Percentiles rank a stretch among this genome's conserved stretches.
phyloP scores from a whole-genome alignment of 441 rosid genomes.

The Isatis lusitanica region DNA sequence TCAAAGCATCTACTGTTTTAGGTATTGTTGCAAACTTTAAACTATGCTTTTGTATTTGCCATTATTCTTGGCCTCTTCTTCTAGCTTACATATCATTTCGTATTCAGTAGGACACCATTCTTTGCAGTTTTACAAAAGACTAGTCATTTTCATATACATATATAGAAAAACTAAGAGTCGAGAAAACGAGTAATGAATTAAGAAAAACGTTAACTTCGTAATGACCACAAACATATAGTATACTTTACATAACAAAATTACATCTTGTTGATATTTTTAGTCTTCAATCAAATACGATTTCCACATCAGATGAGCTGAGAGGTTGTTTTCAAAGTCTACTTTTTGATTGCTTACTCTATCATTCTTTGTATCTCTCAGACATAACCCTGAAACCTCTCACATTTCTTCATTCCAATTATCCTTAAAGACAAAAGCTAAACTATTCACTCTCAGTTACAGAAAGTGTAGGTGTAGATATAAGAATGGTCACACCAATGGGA shows the following conservation, averaged over 20 bases:
- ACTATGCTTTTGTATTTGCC: conserved; percentile 29
- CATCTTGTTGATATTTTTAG: neutral
- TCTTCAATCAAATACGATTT: neutral
- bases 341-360: conserved; percentile 11
- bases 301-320: conserved; percentile 20
- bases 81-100: conserved; percentile 13
- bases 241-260: no score
- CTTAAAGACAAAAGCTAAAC: conserved; percentile 24
- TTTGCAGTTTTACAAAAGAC: conserved; percentile 16
- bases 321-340: conserved; percentile 29
- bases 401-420: neutral
- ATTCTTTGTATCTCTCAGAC: conserved; percentile 10
- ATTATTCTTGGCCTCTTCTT: conserved; percentile 31
- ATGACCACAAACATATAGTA: conserved; percentile 6
- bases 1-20: conserved; percentile 32
- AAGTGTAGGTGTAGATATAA: conserved; percentile 1
- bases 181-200: conserved; percentile 26
- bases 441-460: neutral
- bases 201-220: conserved; percentile 23
- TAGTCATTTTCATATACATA: conserved; percentile 25
- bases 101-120: conserved; percentile 27
- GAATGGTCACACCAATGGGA: conserved; percentile 5
- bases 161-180: neutral
- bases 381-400: conserved; percentile 13
- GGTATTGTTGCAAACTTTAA: conserved; percentile 16